Base-by-base conservation (phyloP, 352 stramenopile species). In the Thalassiosira ordinaria region DNA sequence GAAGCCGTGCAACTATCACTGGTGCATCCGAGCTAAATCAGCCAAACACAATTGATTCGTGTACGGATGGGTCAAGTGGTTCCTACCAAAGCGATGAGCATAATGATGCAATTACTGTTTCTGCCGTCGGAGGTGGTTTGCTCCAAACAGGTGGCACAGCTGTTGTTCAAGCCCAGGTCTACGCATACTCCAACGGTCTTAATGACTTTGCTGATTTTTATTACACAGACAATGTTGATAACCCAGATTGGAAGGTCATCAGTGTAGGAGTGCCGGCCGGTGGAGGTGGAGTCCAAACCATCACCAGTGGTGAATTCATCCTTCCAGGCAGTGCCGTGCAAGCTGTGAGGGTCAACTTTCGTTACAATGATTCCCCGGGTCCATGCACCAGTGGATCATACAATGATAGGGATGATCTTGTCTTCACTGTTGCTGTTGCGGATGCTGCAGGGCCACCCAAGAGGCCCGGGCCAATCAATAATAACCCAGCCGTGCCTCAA, bases 351-450 rank as follows among this genome's bases (percentile, higher is more conserved):
- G 76, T 84, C 22, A 66, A 70, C 31, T 77, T 71, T 26, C 46
- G 61, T 24, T 84, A 80, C 35, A n/a, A 16, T 22, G 68, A 56
- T 22, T 33, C 13, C 35, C 37, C 35, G 22, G 47, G 22, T 41
- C 7, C 22, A 3, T 71, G 75, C n/a, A 41, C 27, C 55, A 31
- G 37, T 14, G 27, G 57, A 9, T 66, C 20, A 24, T 83, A 68
- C 20, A 61, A 78, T 31, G 75, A 84, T 75, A 47, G 22, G 3
- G 67, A 78, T 63, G 67, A 83, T 22, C 22, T 83, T 11, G 65
- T 37, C 11, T 72, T 78, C 37, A 8, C 46, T 16, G 69, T 72
- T 6, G 46, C 2, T 2, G 9, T 39, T 51, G 41, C 2, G 18
- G 13, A 31, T 41, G 27, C 26, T 1, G 26, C 47, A 24, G n/a